Conservation (phyloP, 768 basidiomycete species). For the Termitomyces sp. region DNA sequence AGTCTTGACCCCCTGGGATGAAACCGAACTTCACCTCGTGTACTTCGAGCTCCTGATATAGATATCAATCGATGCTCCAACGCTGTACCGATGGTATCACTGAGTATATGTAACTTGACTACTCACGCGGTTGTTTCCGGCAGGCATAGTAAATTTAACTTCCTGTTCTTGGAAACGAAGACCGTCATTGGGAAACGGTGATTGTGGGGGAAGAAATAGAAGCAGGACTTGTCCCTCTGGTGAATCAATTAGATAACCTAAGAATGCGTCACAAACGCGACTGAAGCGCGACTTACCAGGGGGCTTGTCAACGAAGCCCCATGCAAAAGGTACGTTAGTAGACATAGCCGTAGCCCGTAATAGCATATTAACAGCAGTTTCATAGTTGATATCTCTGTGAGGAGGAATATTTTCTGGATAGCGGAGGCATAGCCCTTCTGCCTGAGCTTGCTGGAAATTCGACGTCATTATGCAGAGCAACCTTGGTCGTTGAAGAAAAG, state of each 20-base stretch:
- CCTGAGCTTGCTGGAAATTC: slow-evolving; percentile 39
- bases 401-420: slow-evolving; percentile 63
- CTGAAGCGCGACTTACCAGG: slow-evolving; percentile 39
- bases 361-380: slow-evolving; percentile 57
- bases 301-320: slow-evolving; percentile 78
- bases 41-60: slow-evolving; percentile 68
- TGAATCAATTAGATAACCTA: background rate
- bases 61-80: slow-evolving; percentile 1
- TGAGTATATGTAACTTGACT: background rate
- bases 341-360: slow-evolving; percentile 54
- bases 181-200: slow-evolving; percentile 70
- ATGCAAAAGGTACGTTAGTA: slow-evolving; percentile 55
- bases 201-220: slow-evolving; percentile 56
- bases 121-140: slow-evolving; percentile 50
- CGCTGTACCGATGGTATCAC: slow-evolving; percentile 2
- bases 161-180: slow-evolving; percentile 75
- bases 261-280: background rate
- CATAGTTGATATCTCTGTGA: slow-evolving; percentile 51
- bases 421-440: slow-evolving; percentile 63
- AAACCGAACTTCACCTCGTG: slow-evolving; percentile 72
- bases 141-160: slow-evolving; percentile 49
- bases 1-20: slow-evolving; percentile 59
- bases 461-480: slow-evolving; percentile 16
- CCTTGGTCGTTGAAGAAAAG: background rate
- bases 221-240: slow-evolving; percentile 64